Base-by-base conservation (phyloP, 805 yeast genomes). In the Wickerhamomyces tratensis region DNA sequence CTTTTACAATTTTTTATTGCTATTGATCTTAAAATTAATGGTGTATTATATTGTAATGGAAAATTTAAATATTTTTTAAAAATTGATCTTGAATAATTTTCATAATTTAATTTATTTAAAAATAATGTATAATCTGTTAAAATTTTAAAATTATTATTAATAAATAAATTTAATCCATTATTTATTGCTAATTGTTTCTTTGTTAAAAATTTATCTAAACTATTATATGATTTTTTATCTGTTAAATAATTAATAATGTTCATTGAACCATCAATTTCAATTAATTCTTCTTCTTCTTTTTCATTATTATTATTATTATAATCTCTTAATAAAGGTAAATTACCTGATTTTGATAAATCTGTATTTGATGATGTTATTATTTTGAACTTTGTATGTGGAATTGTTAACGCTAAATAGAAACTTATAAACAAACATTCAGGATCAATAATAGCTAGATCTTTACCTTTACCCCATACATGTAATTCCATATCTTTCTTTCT, bases 1-100 rank as follows among this genome's bases (percentile, higher is more conserved):
- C 51, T 46, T 12, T 50, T 43, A 48, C 71, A 67, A 5, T 53
- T 46, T 31, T 50, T 48, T 33, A 54, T 40, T 1, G 71, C 71
- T 6, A 43, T 41, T 0, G 52, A 39, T 49, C 68, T 68, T 43
- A 67, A 65, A 36, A 61, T 63, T 35, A 76, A 48, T 1, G 89
- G 88, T 25, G 81, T 77, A 46, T 74, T 75, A 55, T 82, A 82
- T 72, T 82, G 85, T 74, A 81, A 71, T 9, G 89, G 91, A 62
- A 82, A 83, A 7, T 85, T 82, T 15, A 82, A 58, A 43, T 75
- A 69, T 5, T 63, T 50, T 37, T 68, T 63, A 54, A 80, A 80
- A 14, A 72, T 51, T 25, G 72, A 71, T 46, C 86, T 67, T 5
- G 87, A 74, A 49, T 70, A 79, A 11, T 64, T 56, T 45, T 76